Conservation (phyloP, 2,329 filamentous ascomycete species). For the Aspergillus carbonarius region DNA sequence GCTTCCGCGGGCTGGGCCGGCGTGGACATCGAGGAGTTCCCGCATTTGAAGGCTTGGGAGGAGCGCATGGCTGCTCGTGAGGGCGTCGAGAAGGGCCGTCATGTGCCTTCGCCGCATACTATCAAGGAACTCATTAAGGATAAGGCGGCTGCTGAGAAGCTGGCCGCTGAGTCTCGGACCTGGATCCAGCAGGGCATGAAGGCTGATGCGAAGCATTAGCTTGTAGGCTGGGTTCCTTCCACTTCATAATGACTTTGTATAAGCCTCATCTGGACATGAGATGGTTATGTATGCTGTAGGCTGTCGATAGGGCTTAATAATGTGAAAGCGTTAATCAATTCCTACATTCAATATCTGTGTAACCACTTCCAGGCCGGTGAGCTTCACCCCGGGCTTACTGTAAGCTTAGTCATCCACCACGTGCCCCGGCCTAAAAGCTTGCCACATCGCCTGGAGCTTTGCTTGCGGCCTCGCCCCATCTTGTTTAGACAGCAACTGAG, state of each 20-base stretch:
- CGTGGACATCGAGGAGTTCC: constrained; percentile 72
- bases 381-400: background rate
- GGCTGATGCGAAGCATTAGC: constrained; percentile 50
- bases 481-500: background rate
- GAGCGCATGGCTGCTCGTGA: constrained; percentile 67
- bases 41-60: constrained; percentile 73
- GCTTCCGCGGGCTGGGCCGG: constrained; percentile 59
- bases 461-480: background rate
- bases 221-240: background rate
- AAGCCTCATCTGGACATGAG: too few species aligned
- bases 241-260: too few species aligned
- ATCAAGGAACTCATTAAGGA: constrained; percentile 60
- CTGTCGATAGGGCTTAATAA: background rate
- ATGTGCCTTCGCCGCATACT: constrained; percentile 66
- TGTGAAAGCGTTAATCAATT: too few species aligned
- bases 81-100: constrained; percentile 70
- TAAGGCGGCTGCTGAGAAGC: constrained; percentile 57
- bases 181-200: constrained; percentile 74
- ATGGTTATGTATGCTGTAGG: background rate
- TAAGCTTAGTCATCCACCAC: constrained; percentile 13
- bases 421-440: constrained; percentile 12
- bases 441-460: constrained; percentile 10
- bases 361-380: too few species aligned
- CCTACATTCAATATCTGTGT: too few species aligned
- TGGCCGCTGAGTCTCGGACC: constrained; percentile 52